phyloP scores from a whole-genome alignment of 2,329 filamentous ascomycete genomes.

The Cladosporium cucumerinum region DNA sequence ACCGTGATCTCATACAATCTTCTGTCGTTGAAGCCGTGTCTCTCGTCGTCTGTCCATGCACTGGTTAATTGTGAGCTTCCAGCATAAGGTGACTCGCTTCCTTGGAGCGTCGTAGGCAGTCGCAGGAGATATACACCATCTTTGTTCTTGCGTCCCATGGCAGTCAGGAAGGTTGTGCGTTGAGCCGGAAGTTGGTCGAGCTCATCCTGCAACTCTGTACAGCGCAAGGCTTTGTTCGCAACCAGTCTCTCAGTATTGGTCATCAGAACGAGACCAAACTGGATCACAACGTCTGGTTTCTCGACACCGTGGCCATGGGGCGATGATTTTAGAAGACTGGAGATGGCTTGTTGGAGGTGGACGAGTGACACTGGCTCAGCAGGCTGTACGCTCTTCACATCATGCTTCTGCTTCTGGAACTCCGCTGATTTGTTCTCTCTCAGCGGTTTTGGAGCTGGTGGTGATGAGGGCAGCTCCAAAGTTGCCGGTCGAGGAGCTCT shows the following conservation, averaged over 20 bases:
- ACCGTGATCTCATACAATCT: slow-evolving; percentile 18
- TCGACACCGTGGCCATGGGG: neutral
- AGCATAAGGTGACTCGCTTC: neutral
- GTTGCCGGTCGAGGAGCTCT: neutral
- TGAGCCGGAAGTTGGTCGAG: neutral
- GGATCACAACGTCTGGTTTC: neutral
- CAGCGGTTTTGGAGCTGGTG: neutral
- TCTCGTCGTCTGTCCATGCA: neutral
- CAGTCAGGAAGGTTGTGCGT: neutral
- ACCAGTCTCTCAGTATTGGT: neutral
- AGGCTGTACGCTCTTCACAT: neutral
- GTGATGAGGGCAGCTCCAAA: slow-evolving; percentile 5
- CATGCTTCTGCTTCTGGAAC: neutral
- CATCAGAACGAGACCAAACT: slow-evolving; percentile 7
- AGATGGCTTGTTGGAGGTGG: neutral
- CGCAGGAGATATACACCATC: slow-evolving; percentile 4
- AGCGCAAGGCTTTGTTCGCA: neutral
- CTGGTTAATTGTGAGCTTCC: neutral
- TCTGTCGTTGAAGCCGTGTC: neutral
- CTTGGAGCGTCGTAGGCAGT: neutral
- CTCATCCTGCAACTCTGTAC: neutral
- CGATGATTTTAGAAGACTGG: neutral
- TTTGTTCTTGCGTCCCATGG: neutral
- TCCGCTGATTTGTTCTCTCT: neutral
- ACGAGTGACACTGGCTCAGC: neutral